Percentiles rank a stretch among this genome's conserved stretches.
These are phyloP conservation scores for Aspergillus aculeatus DNA, from an alignment of 2,329 filamentous ascomycete species.

Conservation along the genomic window DNA sequence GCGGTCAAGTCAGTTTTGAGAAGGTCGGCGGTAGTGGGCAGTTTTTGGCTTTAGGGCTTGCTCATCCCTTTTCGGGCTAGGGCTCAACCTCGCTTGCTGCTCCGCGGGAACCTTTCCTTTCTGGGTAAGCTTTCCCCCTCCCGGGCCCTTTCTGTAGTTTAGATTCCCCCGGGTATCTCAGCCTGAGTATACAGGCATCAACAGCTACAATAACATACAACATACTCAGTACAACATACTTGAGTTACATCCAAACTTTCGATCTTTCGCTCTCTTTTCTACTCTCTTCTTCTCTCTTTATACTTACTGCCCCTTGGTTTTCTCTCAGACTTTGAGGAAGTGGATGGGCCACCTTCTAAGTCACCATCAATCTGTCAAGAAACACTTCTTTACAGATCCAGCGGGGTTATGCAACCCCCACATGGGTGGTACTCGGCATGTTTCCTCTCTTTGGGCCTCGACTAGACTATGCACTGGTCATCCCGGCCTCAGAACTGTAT, in stretches of 20 bases:
- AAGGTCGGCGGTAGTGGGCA: slow-evolving; percentile 42
- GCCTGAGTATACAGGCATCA: background rate
- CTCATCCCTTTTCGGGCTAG: slow-evolving; percentile 35
- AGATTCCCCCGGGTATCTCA: slow-evolving; percentile 2
- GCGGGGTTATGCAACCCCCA: background rate
- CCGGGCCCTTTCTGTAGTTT: slow-evolving; percentile 1
- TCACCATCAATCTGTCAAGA: too few species aligned
- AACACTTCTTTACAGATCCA: background rate
- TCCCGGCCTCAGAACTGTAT: background rate
- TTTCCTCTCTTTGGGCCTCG: background rate
- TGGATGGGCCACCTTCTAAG: too few species aligned
- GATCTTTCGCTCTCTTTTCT: too few species aligned
- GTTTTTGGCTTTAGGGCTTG: slow-evolving; percentile 35
- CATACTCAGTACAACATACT: background rate
- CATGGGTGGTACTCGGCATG: background rate
- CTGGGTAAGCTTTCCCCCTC: slow-evolving; percentile 15
- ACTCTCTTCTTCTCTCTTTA: background rate
- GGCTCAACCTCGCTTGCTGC: slow-evolving; percentile 42
- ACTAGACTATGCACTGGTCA: background rate
- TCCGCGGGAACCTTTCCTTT: slow-evolving; percentile 22
- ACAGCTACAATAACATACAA: background rate
- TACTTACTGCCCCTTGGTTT: too few species aligned
- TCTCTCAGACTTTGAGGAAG: too few species aligned
- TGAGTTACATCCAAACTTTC: background rate
- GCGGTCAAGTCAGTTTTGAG: slow-evolving; percentile 33